A percentile compares a stretch with the other conserved stretches of the same genome.
Evolutionary conservation across 164 flowering plant genomes (phyloP).

Genomic region (Piper longum): DNA sequence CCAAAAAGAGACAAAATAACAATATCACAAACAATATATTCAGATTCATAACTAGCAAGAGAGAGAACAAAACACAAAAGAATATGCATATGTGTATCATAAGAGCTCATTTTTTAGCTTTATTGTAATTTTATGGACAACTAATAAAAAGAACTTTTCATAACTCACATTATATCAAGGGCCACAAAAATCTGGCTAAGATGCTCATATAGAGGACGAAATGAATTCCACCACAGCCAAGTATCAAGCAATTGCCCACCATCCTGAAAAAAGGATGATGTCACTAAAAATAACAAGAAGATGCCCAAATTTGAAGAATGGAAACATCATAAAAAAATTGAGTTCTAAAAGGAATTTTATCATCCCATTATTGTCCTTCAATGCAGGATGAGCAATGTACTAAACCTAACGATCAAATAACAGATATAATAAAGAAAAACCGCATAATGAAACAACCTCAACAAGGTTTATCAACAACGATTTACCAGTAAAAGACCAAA

Average conservation of each 20-base stretch:
- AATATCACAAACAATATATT: too few relatives aligned
- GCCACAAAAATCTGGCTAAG: constrained; percentile 78
- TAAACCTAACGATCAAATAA: too few relatives aligned
- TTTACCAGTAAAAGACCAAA: too few relatives aligned
- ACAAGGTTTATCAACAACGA: too few relatives aligned
- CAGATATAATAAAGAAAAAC: too few relatives aligned
- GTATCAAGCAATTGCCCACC: constrained; percentile 34
- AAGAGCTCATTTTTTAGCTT: too few relatives aligned
- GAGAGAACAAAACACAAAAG: too few relatives aligned
- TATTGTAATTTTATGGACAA: not conserved
- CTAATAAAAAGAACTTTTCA: not conserved
- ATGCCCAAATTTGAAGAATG: not conserved
- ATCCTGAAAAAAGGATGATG: constrained; percentile 21
- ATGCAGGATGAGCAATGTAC: too few relatives aligned
- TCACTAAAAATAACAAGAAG: not conserved
- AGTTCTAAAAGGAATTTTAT: not conserved
- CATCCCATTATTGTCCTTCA: too few relatives aligned
- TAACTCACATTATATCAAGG: constrained; percentile 71
- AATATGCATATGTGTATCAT: not conserved
- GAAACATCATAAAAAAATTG: not conserved
- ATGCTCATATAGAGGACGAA: constrained; percentile 88
- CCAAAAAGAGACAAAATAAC: too few relatives aligned
- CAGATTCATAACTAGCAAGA: too few relatives aligned
- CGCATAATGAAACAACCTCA: too few relatives aligned
- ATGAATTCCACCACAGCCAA: constrained; percentile 94